Percentiles rank a stretch among this genome's conserved stretches.
These are phyloP conservation scores for Cynanchum wilfordii DNA, from an alignment of 257 asterid species.

Conservation along the genomic window DNA sequence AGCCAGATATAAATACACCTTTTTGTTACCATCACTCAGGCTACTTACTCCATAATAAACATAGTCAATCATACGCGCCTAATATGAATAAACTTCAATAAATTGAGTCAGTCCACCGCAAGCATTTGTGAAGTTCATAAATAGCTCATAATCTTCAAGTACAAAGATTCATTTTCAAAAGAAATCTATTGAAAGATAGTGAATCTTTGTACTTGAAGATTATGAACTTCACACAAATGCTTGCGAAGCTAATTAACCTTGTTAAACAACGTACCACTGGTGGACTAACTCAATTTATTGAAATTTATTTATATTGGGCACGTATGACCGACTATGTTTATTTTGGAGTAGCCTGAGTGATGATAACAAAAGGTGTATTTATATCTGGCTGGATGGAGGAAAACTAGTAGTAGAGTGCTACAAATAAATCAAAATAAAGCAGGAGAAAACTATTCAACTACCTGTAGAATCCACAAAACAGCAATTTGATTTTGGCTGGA, in stretches of 20 bases:
- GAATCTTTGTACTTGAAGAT: neutral
- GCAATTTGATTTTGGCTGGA: no score
- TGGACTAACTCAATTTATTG: neutral
- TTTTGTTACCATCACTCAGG: neutral
- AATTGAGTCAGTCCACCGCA: neutral
- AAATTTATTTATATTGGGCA: neutral
- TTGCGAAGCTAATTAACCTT: neutral
- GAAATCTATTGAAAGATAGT: no score
- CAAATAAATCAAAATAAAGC: no score
- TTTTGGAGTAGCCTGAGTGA: neutral
- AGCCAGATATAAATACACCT: neutral
- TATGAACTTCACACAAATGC: neutral
- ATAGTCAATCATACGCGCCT: no score
- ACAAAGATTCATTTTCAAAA: neutral
- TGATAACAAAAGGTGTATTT: neutral
- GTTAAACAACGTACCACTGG: neutral
- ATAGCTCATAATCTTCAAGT: neutral
- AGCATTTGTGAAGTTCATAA: neutral
- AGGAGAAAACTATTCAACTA: no score
- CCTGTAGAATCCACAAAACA: no score
- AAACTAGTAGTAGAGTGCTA: neutral
- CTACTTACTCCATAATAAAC: neutral
- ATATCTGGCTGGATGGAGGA: neutral
- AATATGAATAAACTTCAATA: neutral
- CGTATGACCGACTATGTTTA: no score